A percentile compares a stretch with the other conserved stretches of the same genome.
These are phyloP conservation scores for Juglanconis sp. DNA, from an alignment of 2,329 filamentous ascomycete species.

Conservation along the genomic window DNA sequence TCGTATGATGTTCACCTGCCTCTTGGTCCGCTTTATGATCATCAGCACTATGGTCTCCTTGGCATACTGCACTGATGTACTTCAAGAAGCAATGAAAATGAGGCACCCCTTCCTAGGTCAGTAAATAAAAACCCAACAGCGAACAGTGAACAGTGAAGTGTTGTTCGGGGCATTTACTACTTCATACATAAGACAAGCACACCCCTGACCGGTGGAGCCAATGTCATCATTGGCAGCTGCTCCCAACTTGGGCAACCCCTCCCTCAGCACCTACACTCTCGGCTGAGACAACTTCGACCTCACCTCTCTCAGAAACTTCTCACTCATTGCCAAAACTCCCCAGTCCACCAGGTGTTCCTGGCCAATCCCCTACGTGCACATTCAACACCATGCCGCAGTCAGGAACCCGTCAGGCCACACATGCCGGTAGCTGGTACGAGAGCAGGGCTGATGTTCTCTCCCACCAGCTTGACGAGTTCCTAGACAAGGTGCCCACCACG, in stretches of 20 bases:
- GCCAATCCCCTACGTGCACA: neutral
- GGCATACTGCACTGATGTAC: too few relatives aligned
- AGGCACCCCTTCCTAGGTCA: too few relatives aligned
- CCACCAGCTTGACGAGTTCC: slow-evolving; percentile 68
- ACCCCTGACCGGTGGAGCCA: neutral
- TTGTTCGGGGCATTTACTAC: too few relatives aligned
- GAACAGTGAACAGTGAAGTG: too few relatives aligned
- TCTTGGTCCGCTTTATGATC: too few relatives aligned
- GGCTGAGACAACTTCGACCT: neutral
- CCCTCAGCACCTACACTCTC: neutral
- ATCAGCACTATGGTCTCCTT: too few relatives aligned
- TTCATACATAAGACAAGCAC: neutral
- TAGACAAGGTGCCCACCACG: slow-evolving; percentile 66
- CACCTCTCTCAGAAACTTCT: neutral
- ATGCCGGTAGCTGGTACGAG: slow-evolving; percentile 88
- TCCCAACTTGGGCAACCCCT: neutral
- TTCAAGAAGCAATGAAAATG: too few relatives aligned
- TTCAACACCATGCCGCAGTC: slow-evolving; percentile 25
- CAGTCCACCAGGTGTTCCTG: neutral
- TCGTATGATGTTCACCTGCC: too few relatives aligned
- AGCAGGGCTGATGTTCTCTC: slow-evolving; percentile 57
- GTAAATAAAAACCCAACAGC: too few relatives aligned
- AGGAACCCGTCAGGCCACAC: slow-evolving; percentile 55
- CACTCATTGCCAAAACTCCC: neutral
- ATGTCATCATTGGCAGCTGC: slow-evolving; percentile 4